Evolutionary conservation across 805 yeast species (phyloP), one percentile per base, ranked within the genome.

Genomic region (Starmerella stigmatis): DNA sequence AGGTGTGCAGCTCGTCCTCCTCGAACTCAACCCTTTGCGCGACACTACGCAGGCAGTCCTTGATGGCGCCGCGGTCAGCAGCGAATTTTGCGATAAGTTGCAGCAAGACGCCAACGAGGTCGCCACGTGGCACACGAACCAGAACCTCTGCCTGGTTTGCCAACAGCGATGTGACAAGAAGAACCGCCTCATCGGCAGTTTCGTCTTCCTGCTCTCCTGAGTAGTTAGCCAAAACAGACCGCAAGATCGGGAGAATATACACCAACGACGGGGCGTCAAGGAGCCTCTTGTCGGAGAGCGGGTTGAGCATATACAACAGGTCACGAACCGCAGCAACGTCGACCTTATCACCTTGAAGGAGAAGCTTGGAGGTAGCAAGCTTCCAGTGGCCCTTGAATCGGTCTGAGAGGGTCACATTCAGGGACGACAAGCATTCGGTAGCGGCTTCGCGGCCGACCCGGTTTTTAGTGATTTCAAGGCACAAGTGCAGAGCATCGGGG

Each of bases 181-280:
- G 89, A 60, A 86, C 96, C 61, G 88, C 96, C 58, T 82, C 86
- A n/a, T 84, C 94, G 45, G 85, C 89, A 20, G 22, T 42, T 21
- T 48, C 50, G 25, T 53, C 51, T 5, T 32, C 52, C 2, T 13
- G 12, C 6, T 27, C 45, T 5, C 49, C 57, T 1, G 44, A 35
- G 27, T 25, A 49, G 28, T 41, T 56, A 11, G 54, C 63, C 52
- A 86, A 65, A 7, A 84, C 82, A 45, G 73, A 73, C 13, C 76
- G 74, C 39, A 89, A 62, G 50, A 89, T 64, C 1, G 97, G 96
- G 37, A 86, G 65, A 16, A 82, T 60, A 60, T 83, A 92, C 33
- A 80, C 75, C 55, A 88, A 67, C 2, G 89, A 73, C 27, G 77
- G 63, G 1, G 77, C 62, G 54, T 83, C 88, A 44, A 88, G 71